A percentile compares a stretch with the other conserved stretches of the same genome.
These are phyloP conservation scores for Eudorina sp. DNA, from an alignment of 139 green algal species.

Conservation along the genomic window DNA sequence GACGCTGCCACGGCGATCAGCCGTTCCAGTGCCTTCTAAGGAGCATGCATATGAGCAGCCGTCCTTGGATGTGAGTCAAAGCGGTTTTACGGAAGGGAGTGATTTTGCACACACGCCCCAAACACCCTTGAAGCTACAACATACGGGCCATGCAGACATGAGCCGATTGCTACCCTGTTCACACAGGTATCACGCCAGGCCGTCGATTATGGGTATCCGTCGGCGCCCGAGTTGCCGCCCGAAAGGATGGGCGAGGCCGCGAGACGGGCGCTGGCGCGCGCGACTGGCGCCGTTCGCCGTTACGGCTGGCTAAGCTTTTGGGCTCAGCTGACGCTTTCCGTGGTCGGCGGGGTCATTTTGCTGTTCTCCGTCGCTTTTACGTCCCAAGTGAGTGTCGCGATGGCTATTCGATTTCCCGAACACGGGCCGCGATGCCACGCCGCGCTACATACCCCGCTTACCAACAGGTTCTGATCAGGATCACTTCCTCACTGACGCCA, in stretches of 20 bases:
- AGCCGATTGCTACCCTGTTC: neutral
- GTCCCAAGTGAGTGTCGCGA: slow-evolving; percentile 70
- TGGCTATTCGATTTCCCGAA: slow-evolving; percentile 3
- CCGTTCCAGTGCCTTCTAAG: neutral
- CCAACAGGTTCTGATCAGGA: no score
- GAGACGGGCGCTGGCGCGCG: slow-evolving; percentile 58
- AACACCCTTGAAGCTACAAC: slow-evolving; percentile 1
- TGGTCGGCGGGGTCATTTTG: slow-evolving; percentile 92
- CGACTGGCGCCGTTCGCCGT: slow-evolving; percentile 66
- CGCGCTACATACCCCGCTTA: no score
- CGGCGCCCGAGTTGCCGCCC: slow-evolving; percentile 47
- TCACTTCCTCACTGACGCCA: no score
- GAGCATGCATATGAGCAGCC: neutral
- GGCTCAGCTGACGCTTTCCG: slow-evolving; percentile 92
- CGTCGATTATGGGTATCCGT: slow-evolving; percentile 35
- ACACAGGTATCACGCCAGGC: slow-evolving; percentile 18
- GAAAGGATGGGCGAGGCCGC: slow-evolving; percentile 67
- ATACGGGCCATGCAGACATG: neutral
- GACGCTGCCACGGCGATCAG: neutral
- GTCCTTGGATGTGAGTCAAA: neutral
- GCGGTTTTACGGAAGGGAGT: neutral
- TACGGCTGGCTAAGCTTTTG: slow-evolving; percentile 96
- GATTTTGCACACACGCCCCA: neutral
- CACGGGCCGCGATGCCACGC: no score
- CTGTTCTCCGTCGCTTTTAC: slow-evolving; percentile 97